A percentile compares a stretch with the other conserved stretches of the same genome.
Conservation (phyloP, 208 protist species). For the Endotrypanum monterogeii region DNA sequence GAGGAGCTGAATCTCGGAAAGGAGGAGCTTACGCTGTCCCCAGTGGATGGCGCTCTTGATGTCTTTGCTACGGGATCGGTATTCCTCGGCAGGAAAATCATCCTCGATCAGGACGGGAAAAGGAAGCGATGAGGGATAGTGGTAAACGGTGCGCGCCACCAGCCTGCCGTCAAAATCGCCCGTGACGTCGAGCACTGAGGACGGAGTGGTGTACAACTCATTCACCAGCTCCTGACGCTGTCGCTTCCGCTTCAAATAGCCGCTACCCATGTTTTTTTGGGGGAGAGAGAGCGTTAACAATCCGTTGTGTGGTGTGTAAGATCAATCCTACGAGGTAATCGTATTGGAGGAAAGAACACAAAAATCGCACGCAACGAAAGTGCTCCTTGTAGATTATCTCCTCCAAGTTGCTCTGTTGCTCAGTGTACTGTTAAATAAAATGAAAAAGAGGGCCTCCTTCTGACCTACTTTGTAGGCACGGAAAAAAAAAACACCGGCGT, state of each 20-base stretch:
- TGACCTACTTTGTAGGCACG: not conserved
- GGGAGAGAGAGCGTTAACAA: not conserved
- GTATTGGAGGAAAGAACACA: not conserved
- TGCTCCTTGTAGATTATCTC: not conserved
- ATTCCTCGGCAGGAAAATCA: slow-evolving; percentile 75
- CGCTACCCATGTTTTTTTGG: slow-evolving; percentile 13
- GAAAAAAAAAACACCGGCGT: not conserved
- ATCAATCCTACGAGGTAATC: not conserved
- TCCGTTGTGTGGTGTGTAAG: not conserved
- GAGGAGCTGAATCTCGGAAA: slow-evolving; percentile 96
- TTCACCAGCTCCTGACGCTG: slow-evolving; percentile 34
- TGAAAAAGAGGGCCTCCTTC: not conserved
- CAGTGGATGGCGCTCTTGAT: slow-evolving; percentile 94
- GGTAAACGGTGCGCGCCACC: slow-evolving; percentile 45
- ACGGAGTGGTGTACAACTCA: slow-evolving; percentile 14
- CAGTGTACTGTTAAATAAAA: not conserved
- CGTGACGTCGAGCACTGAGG: not conserved
- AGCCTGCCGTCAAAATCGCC: slow-evolving; percentile 9
- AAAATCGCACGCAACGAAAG: not conserved
- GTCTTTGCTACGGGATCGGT: slow-evolving; percentile 79
- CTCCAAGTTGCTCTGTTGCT: not conserved
- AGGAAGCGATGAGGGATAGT: slow-evolving; percentile 76
- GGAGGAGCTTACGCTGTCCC: slow-evolving; percentile 96
- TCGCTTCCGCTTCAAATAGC: slow-evolving; percentile 36
- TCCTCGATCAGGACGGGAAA: slow-evolving; percentile 76